Evolutionary conservation across 2,329 filamentous ascomycete species (phyloP).

Genomic region (Ophiostoma tasmaniense): DNA sequence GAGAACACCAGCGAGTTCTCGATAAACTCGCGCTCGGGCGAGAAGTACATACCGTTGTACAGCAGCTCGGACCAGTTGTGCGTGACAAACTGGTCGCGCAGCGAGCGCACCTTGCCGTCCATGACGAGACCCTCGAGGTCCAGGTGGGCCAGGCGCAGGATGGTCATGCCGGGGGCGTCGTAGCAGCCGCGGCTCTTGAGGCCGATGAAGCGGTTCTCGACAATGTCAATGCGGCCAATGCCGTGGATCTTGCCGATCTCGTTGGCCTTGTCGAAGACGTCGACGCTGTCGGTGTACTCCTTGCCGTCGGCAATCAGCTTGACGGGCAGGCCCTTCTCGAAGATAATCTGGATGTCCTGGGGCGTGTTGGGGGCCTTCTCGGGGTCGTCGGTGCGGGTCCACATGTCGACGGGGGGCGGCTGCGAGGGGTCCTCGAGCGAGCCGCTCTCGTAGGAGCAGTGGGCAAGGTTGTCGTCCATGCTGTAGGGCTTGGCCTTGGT

Average conservation of each 20-base stretch:
- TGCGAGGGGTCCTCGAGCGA: conserved; percentile 58
- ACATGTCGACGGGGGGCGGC: conserved; percentile 68
- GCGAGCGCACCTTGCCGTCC: conserved; percentile 48
- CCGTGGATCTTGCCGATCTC: conserved; percentile 63
- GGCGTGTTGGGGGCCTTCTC: conserved; percentile 61
- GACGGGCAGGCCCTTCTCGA: conserved; percentile 66
- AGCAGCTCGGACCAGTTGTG: conserved; percentile 40
- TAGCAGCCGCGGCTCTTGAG: conserved; percentile 77
- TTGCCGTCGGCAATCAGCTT: conserved; percentile 47
- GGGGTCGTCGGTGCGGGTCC: conserved; percentile 65
- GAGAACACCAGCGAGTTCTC: conserved; percentile 55
- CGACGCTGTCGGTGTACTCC: conserved; percentile 58
- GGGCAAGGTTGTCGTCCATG: conserved; percentile 42
- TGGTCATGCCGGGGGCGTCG: conserved; percentile 52
- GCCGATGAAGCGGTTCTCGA: conserved; percentile 64
- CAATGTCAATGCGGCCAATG: conserved; percentile 74
- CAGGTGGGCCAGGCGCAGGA: conserved; percentile 33
- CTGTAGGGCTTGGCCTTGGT: conserved; percentile 65
- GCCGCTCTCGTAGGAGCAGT: conserved; percentile 62
- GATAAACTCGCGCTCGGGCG: conserved; percentile 46
- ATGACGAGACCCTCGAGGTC: conserved; percentile 44
- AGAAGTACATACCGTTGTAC: conserved; percentile 43
- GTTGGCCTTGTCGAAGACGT: conserved; percentile 65
- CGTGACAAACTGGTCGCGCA: conserved; percentile 51
- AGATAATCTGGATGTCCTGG: conserved; percentile 61